Percentiles rank a stretch among this genome's conserved stretches.
Evolutionary conservation across 2,329 filamentous ascomycete genomes (phyloP).

Genomic region (Diaporthe citrichinensis): DNA sequence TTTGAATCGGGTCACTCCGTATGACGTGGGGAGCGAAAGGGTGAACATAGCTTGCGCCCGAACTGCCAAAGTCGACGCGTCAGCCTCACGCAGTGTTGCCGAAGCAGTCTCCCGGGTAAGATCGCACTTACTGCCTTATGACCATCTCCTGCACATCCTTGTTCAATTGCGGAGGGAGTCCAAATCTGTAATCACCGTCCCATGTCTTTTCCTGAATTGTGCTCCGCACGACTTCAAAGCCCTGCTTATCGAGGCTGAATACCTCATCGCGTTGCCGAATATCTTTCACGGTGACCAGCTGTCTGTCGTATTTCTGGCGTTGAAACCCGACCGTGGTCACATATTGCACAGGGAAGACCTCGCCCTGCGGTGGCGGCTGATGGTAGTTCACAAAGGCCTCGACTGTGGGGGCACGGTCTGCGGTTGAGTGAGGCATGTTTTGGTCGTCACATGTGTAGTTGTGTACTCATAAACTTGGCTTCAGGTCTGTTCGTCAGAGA

Average conservation of each 20-base stretch:
- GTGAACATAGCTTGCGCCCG: constrained; percentile 5
- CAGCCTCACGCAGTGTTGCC: neutral
- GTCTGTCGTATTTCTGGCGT: constrained; percentile 14
- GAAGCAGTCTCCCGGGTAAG: neutral
- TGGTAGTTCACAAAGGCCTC: constrained; percentile 7
- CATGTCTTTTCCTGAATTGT: neutral
- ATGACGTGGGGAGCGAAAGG: constrained; percentile 14
- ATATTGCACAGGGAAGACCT: constrained; percentile 14
- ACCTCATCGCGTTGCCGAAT: neutral
- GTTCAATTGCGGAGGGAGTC: constrained; percentile 5
- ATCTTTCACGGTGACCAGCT: neutral
- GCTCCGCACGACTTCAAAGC: constrained; percentile 6
- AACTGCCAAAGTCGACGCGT: neutral
- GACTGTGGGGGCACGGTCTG: neutral
- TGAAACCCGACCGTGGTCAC: constrained; percentile 2
- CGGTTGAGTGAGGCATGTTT: constrained; percentile 11
- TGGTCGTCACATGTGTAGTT: neutral
- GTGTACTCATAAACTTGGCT: neutral
- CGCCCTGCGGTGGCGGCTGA: neutral
- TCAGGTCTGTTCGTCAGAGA: neutral
- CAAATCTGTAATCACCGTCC: constrained; percentile 6
- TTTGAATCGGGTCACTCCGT: constrained; percentile 4
- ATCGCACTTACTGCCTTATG: neutral
- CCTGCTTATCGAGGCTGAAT: constrained; percentile 1
- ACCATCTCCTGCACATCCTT: constrained; percentile 16